Conservation (phyloP, 495 filamentous ascomycete genomes). For the Aspergillus bertholletiae region DNA sequence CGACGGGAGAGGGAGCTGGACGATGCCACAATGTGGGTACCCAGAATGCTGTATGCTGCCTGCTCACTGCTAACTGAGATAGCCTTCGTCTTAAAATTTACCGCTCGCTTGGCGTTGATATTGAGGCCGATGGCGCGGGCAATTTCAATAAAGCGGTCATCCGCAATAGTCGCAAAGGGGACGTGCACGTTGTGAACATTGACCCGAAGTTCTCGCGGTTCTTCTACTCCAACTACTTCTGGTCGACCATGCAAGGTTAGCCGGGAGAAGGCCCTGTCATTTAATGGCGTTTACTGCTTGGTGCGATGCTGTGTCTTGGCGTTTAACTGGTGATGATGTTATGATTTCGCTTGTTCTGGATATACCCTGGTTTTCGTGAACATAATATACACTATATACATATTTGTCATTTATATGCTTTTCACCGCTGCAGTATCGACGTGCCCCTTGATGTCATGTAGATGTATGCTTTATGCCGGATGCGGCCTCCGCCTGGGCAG, state of each 20-base stretch:
- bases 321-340: not conserved
- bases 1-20: constrained; percentile 59
- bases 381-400: constrained; percentile 2
- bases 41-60: not conserved
- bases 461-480: not conserved
- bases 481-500: not conserved
- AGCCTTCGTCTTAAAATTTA: constrained; percentile 87
- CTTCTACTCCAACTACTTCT: constrained; percentile 96
- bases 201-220: constrained; percentile 86
- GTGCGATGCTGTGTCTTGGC: not conserved
- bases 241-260: constrained; percentile 70
- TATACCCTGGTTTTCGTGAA: constrained; percentile 5
- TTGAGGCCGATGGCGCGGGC: constrained; percentile 76
- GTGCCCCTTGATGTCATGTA: not conserved
- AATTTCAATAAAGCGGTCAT: constrained; percentile 85
- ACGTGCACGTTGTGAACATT: constrained; percentile 92
- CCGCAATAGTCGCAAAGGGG: constrained; percentile 79
- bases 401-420: not conserved
- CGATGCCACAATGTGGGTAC: constrained; percentile 47
- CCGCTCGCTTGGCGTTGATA: constrained; percentile 83
- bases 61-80: constrained; percentile 1
- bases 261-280: not conserved
- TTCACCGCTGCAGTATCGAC: not conserved
- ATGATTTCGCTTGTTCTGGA: not conserved
- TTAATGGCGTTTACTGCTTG: not conserved